Evolutionary conservation across 225 moss, liverwort and hornwort species (phyloP), one percentile per base, ranked within the genome.

Genomic region (Pseudisothecium myosuroides): DNA sequence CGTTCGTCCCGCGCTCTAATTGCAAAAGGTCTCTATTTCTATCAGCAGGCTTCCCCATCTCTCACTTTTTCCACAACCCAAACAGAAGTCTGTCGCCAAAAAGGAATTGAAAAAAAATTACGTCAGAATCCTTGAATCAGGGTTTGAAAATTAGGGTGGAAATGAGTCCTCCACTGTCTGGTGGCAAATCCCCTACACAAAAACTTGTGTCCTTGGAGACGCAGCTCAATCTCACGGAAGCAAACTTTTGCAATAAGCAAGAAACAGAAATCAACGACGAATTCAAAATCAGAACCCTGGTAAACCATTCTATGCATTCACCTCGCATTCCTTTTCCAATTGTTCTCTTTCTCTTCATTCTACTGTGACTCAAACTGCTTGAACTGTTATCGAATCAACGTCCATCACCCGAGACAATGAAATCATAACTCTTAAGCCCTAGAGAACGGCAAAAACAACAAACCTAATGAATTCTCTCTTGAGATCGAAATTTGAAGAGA

Each of bases 1-100:
- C 41, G 28, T 77, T 93, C 19, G 82, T 92, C 47, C 87, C 88
- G 11, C 89, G 88, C 91, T 95, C 94, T 17, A 95, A 83, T 82
- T 89, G 92, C 90, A 95, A 72, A 36, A 95, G 95, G 59, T 95
- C 95, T 81, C 81, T 89, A 67, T 88, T 94, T 88, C 85, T 77
- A 87, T 50, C 87, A 52, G 87, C 67, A 29, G 80, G 52, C 63
- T 88, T 90, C 85, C 76, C 82, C 90, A 92, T 92, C 37, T 52
- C 60, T 85, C 24, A 24, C 54, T 37, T 27, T 63, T 62, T 54
- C 10, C 43, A 63, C 63, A 56, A 37, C 55, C 86, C 73, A 23
- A 86, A 45, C 10, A 36, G 50, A 56, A 21, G 8, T 5, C 66
- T 76, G 82, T 41, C 11, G 12, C 55, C 50, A 12, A 21, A 47